Base-by-base conservation (phyloP, 192 early-diverging fungal species). In the Phycomyces nitens region DNA sequence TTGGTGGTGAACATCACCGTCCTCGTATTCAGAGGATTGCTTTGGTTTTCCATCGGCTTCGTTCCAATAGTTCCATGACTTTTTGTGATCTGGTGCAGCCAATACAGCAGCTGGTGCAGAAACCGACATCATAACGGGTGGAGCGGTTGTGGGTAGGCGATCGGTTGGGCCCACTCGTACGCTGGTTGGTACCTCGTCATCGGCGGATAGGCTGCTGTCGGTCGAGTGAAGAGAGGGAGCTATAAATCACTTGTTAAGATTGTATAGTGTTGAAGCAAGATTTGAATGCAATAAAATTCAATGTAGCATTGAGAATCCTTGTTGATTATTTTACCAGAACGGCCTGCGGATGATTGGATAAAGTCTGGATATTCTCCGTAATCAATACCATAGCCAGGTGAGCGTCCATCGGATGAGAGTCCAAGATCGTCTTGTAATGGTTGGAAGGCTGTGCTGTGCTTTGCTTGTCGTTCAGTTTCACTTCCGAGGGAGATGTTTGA, bases 401-500 rank as follows among this genome's bases (percentile, higher is more conserved):
- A 11, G 26, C 34, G 27, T 39, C 49, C 2, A 4, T 62, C 43
- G 22, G 44, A 5, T 57, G 26, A 24, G 3, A 51, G 23, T 8
- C 53, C 63, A 21, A 18, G 50, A 34, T 11, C 16, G 8, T 64
- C 53, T 18, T 38, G 40, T 42, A 42, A 3, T 8, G 29, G 40
- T 18, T 55, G 43, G 5, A 22, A 51, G 22, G 14, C 16, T 40
- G 58, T 23, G 18, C 24, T 60, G 24, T 27, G 21, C 6, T 49
- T 43, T 21, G 60, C 22, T 38, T 38, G 42, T 50, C 42, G 43
- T 23, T 56, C 63, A 38, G 24, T 43, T 57, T 60, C 72, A 62
- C 52, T 62, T 21, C 73, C 68, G 16, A 75, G 64, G 23, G 68
- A 26, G 16, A 75, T 70, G 43, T 69, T 75, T 15, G 66, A 66